phyloP scores from a whole-genome alignment of 805 yeast species.

The Candida quercuum region DNA sequence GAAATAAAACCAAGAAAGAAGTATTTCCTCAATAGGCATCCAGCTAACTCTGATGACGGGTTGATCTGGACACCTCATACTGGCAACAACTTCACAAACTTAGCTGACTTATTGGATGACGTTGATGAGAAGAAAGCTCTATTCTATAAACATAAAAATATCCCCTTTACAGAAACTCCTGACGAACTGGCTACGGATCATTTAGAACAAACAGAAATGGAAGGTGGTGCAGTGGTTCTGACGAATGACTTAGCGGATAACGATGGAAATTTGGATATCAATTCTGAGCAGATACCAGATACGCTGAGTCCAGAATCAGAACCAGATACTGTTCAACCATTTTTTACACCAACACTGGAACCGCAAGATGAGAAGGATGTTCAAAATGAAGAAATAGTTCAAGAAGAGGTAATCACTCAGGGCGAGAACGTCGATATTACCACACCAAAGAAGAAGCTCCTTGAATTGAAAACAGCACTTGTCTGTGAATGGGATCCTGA shows the following conservation, averaged over 20 bases:
- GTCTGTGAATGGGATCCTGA: conserved; percentile 66
- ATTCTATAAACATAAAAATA: conserved; percentile 12
- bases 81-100: conserved; percentile 32
- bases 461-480: conserved; percentile 33
- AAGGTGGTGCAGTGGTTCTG: neutral
- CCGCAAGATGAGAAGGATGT: too few species aligned
- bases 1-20: conserved; percentile 18
- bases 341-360: too few species aligned
- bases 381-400: too few species aligned
- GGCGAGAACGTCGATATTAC: too few species aligned
- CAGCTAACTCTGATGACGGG: neutral
- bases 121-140: conserved; percentile 21
- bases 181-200: too few species aligned
- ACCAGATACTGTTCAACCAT: too few species aligned
- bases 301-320: neutral
- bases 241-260: neutral
- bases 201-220: too few species aligned
- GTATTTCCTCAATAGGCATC: conserved; percentile 2
- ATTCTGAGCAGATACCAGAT: neutral
- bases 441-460: conserved; percentile 12
- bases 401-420: too few species aligned
- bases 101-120: conserved; percentile 33
- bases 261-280: neutral
- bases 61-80: conserved; percentile 40
- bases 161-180: too few species aligned